A percentile compares a stretch with the other conserved stretches of the same genome.
phyloP scores from a whole-genome alignment of 2,329 filamentous ascomycete genomes.

The Fusarium torulosum region DNA sequence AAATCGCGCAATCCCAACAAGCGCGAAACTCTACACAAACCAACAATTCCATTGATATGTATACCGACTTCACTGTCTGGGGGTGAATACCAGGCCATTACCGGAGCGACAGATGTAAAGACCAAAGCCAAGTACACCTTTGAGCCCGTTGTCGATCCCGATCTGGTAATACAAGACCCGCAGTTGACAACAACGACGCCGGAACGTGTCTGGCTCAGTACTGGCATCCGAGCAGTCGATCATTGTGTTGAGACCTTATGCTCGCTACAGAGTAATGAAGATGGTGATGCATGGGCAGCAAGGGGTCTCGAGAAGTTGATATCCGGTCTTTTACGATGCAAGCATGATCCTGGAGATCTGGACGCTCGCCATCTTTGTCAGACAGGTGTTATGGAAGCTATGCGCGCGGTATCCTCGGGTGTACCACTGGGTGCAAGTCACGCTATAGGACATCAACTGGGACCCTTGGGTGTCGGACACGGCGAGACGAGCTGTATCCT shows the following conservation, averaged over 20 bases:
- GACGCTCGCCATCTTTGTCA: constrained; percentile 20
- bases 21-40: background rate
- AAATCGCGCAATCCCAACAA: constrained; percentile 9
- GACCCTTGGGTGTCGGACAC: constrained; percentile 12
- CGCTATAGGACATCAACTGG: constrained; percentile 25
- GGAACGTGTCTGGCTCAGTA: constrained; percentile 11
- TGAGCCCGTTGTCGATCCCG: constrained; percentile 1
- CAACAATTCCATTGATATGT: constrained; percentile 14
- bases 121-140: constrained; percentile 17
- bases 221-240: background rate
- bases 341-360: constrained; percentile 1
- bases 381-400: constrained; percentile 1
- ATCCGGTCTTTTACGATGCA: constrained; percentile 4
- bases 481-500: constrained; percentile 24
- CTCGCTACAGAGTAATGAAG: constrained; percentile 11
- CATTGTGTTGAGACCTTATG: constrained; percentile 20
- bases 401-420: constrained; percentile 20
- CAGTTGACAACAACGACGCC: constrained; percentile 12
- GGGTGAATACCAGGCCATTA: constrained; percentile 19
- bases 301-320: constrained; percentile 4
- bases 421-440: constrained; percentile 21
- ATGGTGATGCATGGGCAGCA: background rate
- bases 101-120: constrained; percentile 12
- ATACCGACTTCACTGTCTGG: constrained; percentile 20
- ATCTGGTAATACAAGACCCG: constrained; percentile 12